Percentiles rank a stretch among this genome's conserved stretches.
phyloP scores from a whole-genome alignment of 306 rosid species.

The Erythrophleum fordii region DNA sequence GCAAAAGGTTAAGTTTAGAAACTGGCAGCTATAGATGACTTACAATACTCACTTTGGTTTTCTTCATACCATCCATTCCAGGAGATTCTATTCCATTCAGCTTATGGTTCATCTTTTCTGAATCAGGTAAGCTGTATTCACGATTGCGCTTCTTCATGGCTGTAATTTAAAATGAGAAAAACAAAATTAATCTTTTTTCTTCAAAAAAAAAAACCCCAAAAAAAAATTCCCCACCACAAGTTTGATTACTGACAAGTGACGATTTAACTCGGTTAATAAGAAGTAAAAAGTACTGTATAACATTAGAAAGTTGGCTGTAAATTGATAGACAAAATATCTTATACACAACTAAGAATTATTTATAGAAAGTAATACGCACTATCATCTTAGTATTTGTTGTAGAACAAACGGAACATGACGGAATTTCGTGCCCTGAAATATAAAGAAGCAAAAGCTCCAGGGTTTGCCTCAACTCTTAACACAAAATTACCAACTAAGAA shows the following conservation, averaged over 20 bases:
- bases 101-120: slow-evolving; percentile 58
- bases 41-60: slow-evolving; percentile 54
- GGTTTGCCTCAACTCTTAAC: slow-evolving; percentile 54
- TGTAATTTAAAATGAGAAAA: slow-evolving; percentile 35
- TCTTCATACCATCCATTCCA: slow-evolving; percentile 49
- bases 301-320: slow-evolving; percentile 32
- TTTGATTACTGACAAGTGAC: slow-evolving; percentile 27
- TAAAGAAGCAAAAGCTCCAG: slow-evolving; percentile 41
- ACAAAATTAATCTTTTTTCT: background rate
- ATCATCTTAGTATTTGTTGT: background rate
- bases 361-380: slow-evolving; percentile 30
- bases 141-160: slow-evolving; percentile 80
- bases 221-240: background rate
- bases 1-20: slow-evolving; percentile 35
- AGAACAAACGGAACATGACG: slow-evolving; percentile 4
- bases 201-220: background rate
- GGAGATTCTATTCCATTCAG: slow-evolving; percentile 49
- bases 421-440: slow-evolving; percentile 45
- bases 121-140: slow-evolving; percentile 55
- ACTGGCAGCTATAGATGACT: slow-evolving; percentile 21
- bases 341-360: slow-evolving; percentile 13
- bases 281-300: slow-evolving; percentile 40
- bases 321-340: slow-evolving; percentile 36
- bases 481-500: slow-evolving; percentile 35
- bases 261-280: slow-evolving; percentile 33